Percentiles rank a stretch among this genome's conserved stretches.
phyloP scores from a whole-genome alignment of 2,329 filamentous ascomycete genomes.

The Fusarium sp. region DNA sequence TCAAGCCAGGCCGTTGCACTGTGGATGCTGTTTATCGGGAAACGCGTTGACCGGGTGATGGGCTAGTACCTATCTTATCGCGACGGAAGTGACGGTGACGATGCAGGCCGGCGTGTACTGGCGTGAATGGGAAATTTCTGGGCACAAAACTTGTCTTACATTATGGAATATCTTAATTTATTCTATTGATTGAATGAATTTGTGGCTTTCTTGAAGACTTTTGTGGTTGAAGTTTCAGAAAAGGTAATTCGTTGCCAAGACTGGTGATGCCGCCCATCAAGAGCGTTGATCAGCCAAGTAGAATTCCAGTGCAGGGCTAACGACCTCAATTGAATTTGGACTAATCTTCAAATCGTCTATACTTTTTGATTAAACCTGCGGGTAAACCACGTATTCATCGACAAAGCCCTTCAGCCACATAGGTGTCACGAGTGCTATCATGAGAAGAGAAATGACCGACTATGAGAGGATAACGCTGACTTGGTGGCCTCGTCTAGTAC shows the following conservation, averaged over 20 bases:
- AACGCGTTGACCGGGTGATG: conserved; percentile 48
- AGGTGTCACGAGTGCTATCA: conserved; percentile 18
- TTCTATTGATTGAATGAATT: not conserved
- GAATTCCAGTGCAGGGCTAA: not conserved
- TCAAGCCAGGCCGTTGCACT: conserved; percentile 43
- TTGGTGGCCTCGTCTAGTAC: no score
- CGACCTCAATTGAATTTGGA: not conserved
- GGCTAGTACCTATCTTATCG: conserved; percentile 43
- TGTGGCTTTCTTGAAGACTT: not conserved
- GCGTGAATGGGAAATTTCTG: conserved; percentile 6
- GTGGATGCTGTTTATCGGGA: conserved; percentile 47
- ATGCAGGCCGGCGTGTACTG: conserved; percentile 32
- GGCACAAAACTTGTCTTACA: conserved; percentile 5
- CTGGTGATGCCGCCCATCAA: not conserved
- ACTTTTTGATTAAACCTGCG: not conserved
- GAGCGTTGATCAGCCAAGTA: conserved; percentile 15
- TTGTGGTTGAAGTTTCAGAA: not conserved
- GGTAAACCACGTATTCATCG: not conserved
- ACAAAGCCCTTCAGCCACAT: not conserved
- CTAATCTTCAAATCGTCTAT: not conserved
- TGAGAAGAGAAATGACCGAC: not conserved
- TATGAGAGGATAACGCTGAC: not conserved
- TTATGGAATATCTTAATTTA: not conserved
- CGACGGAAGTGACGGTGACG: conserved; percentile 20
- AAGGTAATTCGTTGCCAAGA: not conserved